Percentiles rank a stretch among this genome's conserved stretches.
Evolutionary conservation across 139 green algal species (phyloP).

Genomic region (Chlamydomonas sphaeroides): DNA sequence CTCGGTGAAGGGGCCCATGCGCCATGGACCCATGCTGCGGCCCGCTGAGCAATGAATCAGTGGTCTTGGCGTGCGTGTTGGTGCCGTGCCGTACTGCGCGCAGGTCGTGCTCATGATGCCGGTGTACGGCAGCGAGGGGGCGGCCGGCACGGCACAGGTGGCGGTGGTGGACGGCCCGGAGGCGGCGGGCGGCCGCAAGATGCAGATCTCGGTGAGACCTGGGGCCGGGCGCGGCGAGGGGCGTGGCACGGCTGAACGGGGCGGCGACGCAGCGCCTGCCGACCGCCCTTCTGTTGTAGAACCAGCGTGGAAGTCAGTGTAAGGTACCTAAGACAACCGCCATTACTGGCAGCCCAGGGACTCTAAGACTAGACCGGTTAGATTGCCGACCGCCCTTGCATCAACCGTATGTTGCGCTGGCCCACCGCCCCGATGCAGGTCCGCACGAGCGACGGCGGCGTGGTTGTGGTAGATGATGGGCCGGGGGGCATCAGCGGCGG

Average conservation of each 20-base stretch:
- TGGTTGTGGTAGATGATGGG: conserved; percentile 6
- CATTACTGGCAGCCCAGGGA: too few species aligned
- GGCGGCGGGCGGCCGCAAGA: not conserved
- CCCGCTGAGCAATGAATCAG: too few species aligned
- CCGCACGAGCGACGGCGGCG: conserved; percentile 4
- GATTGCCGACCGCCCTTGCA: too few species aligned
- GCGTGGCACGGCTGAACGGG: not conserved
- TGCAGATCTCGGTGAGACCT: conserved; percentile 14
- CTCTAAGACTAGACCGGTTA: too few species aligned
- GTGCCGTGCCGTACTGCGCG: too few species aligned
- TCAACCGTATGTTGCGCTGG: too few species aligned
- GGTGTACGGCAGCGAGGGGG: conserved; percentile 36
- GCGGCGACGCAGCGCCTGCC: not conserved
- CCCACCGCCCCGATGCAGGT: not conserved
- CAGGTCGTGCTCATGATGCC: conserved; percentile 34
- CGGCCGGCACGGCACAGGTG: conserved; percentile 22
- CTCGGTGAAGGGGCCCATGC: not conserved
- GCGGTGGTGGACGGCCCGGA: conserved; percentile 1
- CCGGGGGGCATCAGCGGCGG: not conserved
- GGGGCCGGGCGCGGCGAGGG: not conserved
- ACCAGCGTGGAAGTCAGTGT: not conserved
- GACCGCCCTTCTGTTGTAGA: too few species aligned
- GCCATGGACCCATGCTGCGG: too few species aligned
- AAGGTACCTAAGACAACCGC: not conserved
- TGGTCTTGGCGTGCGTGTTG: not conserved